These are phyloP conservation scores for Catharanthus roseus DNA, from an alignment of 257 asterid genomes.

Conservation along the genomic window DNA sequence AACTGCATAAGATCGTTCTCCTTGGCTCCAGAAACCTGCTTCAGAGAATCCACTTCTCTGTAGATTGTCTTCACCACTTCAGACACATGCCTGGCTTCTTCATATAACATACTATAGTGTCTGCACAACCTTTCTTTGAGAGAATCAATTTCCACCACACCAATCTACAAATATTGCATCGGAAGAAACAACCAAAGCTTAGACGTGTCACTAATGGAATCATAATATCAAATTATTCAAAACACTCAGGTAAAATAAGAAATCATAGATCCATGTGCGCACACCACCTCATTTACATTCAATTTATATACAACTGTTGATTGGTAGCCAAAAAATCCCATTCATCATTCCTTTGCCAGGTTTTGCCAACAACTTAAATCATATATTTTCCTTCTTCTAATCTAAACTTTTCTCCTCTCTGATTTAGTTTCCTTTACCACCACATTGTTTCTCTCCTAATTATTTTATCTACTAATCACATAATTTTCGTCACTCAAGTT, in stretches of 20 bases:
- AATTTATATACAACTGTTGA: neutral
- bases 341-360: neutral
- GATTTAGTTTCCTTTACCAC: neutral
- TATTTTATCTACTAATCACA: neutral
- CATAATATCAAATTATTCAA: slow-evolving; percentile 1
- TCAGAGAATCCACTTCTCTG: slow-evolving; percentile 46
- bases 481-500: neutral
- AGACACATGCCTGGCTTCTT: slow-evolving; percentile 52
- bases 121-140: slow-evolving; percentile 47
- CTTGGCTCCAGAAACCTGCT: slow-evolving; percentile 46
- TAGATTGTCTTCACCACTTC: slow-evolving; percentile 42
- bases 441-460: neutral
- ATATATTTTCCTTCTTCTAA: neutral
- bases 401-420: neutral
- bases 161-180: slow-evolving; percentile 45
- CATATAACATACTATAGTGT: slow-evolving; percentile 47
- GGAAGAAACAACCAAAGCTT: slow-evolving; percentile 14
- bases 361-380: neutral
- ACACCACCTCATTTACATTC: neutral
- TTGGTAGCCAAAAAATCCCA: neutral
- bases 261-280: neutral
- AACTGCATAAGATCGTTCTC: slow-evolving; percentile 43
- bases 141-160: slow-evolving; percentile 45
- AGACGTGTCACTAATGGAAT: slow-evolving; percentile 1
- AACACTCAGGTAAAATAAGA: neutral